These are phyloP conservation scores for Microdochium bolleyi DNA, from an alignment of 2,329 filamentous ascomycete genomes.

Conservation along the genomic window DNA sequence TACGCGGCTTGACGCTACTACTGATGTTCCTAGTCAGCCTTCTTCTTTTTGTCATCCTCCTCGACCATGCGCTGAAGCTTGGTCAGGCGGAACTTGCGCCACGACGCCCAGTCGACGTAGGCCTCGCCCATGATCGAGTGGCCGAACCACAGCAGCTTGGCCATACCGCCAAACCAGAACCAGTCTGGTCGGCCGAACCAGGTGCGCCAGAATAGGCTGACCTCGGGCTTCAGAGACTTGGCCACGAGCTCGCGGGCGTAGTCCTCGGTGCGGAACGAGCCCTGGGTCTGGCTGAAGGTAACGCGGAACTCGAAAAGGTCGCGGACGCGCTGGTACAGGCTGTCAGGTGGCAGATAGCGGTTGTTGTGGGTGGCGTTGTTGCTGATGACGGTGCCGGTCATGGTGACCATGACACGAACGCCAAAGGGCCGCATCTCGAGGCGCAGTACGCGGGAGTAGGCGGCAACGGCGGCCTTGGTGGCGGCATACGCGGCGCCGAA, in stretches of 20 bases:
- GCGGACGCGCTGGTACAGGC: slow-evolving; percentile 36
- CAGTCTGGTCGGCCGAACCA: slow-evolving; percentile 33
- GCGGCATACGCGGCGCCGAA: slow-evolving; percentile 47
- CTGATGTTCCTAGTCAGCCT: slow-evolving; percentile 6
- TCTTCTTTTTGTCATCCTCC: slow-evolving; percentile 12
- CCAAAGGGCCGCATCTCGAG: slow-evolving; percentile 44
- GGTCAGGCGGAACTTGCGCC: slow-evolving; percentile 23
- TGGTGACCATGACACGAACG: slow-evolving; percentile 49
- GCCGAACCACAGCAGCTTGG: slow-evolving; percentile 18
- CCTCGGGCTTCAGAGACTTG: slow-evolving; percentile 28
- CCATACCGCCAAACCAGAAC: slow-evolving; percentile 30
- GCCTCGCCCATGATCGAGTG: slow-evolving; percentile 25
- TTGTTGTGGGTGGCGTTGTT: slow-evolving; percentile 36
- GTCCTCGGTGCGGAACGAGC: slow-evolving; percentile 32
- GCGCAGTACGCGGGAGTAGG: slow-evolving; percentile 45
- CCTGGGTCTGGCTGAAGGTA: slow-evolving; percentile 38
- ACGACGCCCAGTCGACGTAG: slow-evolving; percentile 23
- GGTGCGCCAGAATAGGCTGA: slow-evolving; percentile 19
- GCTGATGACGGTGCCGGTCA: slow-evolving; percentile 44
- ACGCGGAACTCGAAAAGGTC: slow-evolving; percentile 37
- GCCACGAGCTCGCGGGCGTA: slow-evolving; percentile 35
- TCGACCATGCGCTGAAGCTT: slow-evolving; percentile 21
- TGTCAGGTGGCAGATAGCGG: slow-evolving; percentile 32
- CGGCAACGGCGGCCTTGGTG: slow-evolving; percentile 45
- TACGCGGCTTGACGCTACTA: not conserved